Conservation (phyloP, 192 early-diverging fungal species). For the Backusella luteola region DNA sequence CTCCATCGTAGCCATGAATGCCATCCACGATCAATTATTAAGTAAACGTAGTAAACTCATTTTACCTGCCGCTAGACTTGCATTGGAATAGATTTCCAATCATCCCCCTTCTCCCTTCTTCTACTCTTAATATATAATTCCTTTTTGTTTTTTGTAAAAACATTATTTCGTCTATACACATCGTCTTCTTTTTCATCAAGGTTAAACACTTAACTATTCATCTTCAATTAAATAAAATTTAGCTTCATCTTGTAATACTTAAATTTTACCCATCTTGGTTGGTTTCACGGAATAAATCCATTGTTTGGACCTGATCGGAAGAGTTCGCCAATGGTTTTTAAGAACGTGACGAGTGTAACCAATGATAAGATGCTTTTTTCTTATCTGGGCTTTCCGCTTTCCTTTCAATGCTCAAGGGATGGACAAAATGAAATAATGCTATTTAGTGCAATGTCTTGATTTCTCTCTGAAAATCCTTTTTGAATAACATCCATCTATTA, state of each 20-base stretch:
- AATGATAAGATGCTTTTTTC: neutral
- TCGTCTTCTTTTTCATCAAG: neutral
- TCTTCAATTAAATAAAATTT: conserved; percentile 3
- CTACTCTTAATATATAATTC: neutral
- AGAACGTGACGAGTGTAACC: neutral
- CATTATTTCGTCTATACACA: neutral
- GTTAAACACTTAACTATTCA: neutral
- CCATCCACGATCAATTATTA: conserved; percentile 84
- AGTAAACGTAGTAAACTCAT: conserved; percentile 18
- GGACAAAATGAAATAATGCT: neutral
- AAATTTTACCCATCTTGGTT: neutral
- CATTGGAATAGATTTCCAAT: conserved; percentile 13
- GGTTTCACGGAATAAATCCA: neutral
- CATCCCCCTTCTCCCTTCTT: neutral
- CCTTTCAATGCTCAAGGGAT: neutral
- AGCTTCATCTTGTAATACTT: neutral
- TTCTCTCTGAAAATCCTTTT: neutral
- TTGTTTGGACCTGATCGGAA: neutral
- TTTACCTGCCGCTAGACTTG: conserved; percentile 16
- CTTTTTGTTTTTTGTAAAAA: conserved; percentile 2
- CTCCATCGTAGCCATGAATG: conserved; percentile 73
- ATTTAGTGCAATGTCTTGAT: neutral
- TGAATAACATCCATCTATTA: no score
- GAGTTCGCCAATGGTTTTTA: neutral
- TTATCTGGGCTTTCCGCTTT: neutral